These are phyloP conservation scores for Paramecium bursaria DNA, from an alignment of 73 alveolate species.

Conservation along the genomic window DNA sequence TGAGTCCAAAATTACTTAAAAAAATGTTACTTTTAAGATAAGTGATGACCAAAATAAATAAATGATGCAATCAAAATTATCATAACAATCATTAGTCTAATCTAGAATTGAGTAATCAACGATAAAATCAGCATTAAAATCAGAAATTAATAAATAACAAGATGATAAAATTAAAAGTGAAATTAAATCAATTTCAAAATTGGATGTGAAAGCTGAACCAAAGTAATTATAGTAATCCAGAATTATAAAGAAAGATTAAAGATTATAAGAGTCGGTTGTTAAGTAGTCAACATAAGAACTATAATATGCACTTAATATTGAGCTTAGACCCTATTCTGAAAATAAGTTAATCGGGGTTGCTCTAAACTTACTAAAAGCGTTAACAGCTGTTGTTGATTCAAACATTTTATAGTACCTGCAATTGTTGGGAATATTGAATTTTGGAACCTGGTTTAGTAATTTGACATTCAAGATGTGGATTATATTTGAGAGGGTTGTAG, in stretches of 20 bases:
- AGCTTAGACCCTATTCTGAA: conserved; percentile 45
- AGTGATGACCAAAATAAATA: conserved; percentile 5
- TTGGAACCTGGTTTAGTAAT: conserved; percentile 54
- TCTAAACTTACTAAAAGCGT: conserved; percentile 10
- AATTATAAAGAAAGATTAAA: not conserved
- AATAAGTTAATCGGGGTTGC: conserved; percentile 32
- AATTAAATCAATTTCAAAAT: not conserved
- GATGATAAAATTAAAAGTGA: not conserved
- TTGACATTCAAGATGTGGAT: conserved; percentile 40
- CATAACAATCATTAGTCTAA: not conserved
- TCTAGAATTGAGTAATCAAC: not conserved
- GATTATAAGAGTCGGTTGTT: conserved; percentile 33
- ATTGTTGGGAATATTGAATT: not conserved
- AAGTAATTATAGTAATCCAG: not conserved
- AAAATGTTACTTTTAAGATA: conserved; percentile 20
- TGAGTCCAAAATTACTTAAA: conserved; percentile 10
- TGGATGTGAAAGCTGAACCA: not conserved
- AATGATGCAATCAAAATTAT: too few relatives aligned
- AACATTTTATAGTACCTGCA: conserved; percentile 16
- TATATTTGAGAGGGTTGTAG: conserved; percentile 54
- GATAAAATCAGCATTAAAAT: too few relatives aligned
- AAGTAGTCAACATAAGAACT: not conserved
- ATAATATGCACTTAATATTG: conserved; percentile 41
- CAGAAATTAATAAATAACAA: not conserved
- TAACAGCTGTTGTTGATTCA: conserved; percentile 47